A percentile compares a stretch with the other conserved stretches of the same genome.
These are phyloP conservation scores for Monilinia aucupariae DNA, from an alignment of 2,329 filamentous ascomycete genomes.

Conservation along the genomic window DNA sequence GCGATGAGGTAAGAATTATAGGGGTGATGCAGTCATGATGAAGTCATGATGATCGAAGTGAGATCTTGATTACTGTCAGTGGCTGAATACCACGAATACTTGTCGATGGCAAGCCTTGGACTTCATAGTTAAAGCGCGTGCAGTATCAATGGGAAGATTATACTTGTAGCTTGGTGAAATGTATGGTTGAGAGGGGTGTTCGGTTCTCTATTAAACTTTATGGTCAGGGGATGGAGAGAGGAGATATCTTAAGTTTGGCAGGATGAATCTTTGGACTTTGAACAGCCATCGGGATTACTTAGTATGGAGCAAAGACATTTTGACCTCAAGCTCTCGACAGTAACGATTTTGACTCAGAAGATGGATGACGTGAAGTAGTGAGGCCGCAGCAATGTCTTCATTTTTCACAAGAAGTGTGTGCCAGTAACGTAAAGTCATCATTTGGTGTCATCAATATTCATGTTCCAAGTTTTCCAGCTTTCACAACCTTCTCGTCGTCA, in stretches of 20 bases:
- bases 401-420: no score
- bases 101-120: no score
- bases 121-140: not conserved
- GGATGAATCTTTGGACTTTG: not conserved
- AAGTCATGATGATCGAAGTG: no score
- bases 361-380: no score
- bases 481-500: not conserved
- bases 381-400: no score
- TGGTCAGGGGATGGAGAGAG: not conserved
- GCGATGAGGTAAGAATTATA: no score
- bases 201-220: not conserved
- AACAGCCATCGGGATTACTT: not conserved
- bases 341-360: not conserved
- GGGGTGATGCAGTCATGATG: no score
- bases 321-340: not conserved
- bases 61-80: no score
- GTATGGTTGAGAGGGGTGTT: not conserved
- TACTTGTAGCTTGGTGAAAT: not conserved
- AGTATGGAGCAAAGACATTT: no score
- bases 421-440: not conserved
- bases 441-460: not conserved
- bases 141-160: not conserved
- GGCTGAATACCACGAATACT: no score
- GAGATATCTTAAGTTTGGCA: not conserved
- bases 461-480: not conserved